Evolutionary conservation across 805 yeast species (phyloP), one percentile per base, ranked within the genome.

Genomic region (Candida nanaspora): DNA sequence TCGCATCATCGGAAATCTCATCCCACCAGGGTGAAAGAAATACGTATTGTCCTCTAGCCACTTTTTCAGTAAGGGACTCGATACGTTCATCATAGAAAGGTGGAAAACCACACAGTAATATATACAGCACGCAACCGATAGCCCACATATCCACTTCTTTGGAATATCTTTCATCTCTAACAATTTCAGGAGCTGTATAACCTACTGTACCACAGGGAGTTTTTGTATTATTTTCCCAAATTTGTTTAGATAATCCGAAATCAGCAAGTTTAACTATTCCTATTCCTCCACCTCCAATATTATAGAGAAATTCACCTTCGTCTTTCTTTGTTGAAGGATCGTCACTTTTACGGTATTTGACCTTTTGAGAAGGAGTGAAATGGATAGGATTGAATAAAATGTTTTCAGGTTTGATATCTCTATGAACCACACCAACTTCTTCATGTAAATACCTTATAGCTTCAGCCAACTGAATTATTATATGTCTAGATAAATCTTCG

Each of bases 191-290:
- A 0, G 98, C 98, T 2, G 98, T 91, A 56, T 93, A 93, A 3
- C 98, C 98, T 15, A 93, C 96, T 1, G 98, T 93, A 39, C 98
- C 98, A 65, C 98, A 93, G 0, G 98, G 98, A 0, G 98, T 93
- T 72, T 87, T 86, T 19, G 97, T 86, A 52, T 85, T 85, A 37
- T 81, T 75, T 53, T 83, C 86, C 80, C 88, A 83, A 26, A 91
- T 79, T 56, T 88, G 86, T 62, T 93, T 93, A 3, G 96, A 86
- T 16, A 93, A 67, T 0, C 98, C 98, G 63, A 93, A 93, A 62
- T 93, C 98, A 1, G 98, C 98, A 39, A 93, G 68, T 60, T 91
- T 91, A 27, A 93, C 88, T 14, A 66, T 52, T 8, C 98, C 98
- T 49, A 93, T 83, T 13, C 89, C 86, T 41, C 96, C 98, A 36